Conservation (phyloP, 257 asterid genomes). For the Ilex aquifolium region DNA sequence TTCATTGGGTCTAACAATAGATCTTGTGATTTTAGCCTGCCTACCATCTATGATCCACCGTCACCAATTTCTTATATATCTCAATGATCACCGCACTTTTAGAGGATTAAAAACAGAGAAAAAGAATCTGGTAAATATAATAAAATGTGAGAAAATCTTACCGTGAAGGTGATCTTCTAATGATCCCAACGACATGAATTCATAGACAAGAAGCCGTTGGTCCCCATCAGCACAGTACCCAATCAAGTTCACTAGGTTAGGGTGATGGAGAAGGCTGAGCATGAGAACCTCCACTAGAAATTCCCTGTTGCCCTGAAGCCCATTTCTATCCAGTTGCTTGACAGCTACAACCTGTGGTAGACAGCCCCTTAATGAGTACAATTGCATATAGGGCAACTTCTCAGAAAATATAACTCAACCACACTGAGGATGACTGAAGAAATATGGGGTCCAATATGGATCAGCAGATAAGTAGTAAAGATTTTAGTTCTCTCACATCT, state of each 20-base stretch:
- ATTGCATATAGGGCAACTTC: too few relatives aligned
- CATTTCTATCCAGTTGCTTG: conserved; percentile 94
- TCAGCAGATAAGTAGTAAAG: too few relatives aligned
- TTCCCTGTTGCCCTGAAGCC: conserved; percentile 97
- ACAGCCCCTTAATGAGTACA: not conserved
- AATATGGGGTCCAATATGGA: too few relatives aligned
- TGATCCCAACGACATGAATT: conserved; percentile 97
- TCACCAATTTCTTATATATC: too few relatives aligned
- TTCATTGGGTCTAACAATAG: too few relatives aligned
- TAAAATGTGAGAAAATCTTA: conserved; percentile 21
- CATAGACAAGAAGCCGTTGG: conserved; percentile 97
- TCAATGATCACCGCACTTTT: not conserved
- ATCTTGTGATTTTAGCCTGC: too few relatives aligned
- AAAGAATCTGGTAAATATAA: not conserved
- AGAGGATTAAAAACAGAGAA: not conserved
- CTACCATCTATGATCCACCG: too few relatives aligned
- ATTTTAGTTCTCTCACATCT: too few relatives aligned
- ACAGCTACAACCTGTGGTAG: conserved; percentile 79
- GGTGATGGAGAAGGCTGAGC: conserved; percentile 98
- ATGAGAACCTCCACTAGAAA: conserved; percentile 95
- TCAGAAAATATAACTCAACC: too few relatives aligned
- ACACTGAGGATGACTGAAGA: too few relatives aligned
- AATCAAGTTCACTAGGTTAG: conserved; percentile 80
- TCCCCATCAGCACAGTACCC: conserved; percentile 99
- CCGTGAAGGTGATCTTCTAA: conserved; percentile 96